Conservation (phyloP, 768 basidiomycete genomes). For the Pleurotus eryngii region DNA sequence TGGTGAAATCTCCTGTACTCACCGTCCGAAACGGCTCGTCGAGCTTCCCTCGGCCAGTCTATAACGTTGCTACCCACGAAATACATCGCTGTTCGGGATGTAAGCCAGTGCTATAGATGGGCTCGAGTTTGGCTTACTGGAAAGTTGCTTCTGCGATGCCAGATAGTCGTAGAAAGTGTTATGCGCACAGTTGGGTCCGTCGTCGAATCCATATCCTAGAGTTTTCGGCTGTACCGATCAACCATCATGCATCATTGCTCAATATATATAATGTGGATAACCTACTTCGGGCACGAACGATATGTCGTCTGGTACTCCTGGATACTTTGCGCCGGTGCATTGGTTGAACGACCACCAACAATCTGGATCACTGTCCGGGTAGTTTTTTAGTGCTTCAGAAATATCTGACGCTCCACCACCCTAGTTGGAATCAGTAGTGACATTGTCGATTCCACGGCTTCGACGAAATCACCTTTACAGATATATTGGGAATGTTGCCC, state of each 20-base stretch:
- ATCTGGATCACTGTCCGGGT: constrained; percentile 41
- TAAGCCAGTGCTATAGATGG: not conserved
- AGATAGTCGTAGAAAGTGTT: constrained; percentile 61
- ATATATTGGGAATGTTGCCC: constrained; percentile 43
- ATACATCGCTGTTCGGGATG: constrained; percentile 45
- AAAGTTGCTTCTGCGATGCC: constrained; percentile 50
- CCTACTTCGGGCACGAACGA: constrained; percentile 45
- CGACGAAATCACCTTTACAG: constrained; percentile 31
- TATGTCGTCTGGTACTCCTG: constrained; percentile 42
- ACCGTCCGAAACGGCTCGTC: constrained; percentile 51
- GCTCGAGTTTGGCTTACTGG: constrained; percentile 39
- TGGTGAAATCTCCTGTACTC: constrained; percentile 4
- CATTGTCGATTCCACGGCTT: not conserved
- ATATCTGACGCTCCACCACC: constrained; percentile 10
- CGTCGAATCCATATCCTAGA: constrained; percentile 60
- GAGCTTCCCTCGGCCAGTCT: constrained; percentile 54
- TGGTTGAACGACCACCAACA: constrained; percentile 49
- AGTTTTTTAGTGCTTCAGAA: constrained; percentile 25
- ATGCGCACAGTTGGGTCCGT: constrained; percentile 64
- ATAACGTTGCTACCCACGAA: constrained; percentile 58
- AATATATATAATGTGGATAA: not conserved
- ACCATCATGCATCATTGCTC: not conserved
- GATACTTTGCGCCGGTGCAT: constrained; percentile 45
- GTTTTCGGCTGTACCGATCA: constrained; percentile 39
- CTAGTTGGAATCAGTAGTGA: too few species aligned